A percentile compares a stretch with the other conserved stretches of the same genome.
These are phyloP conservation scores for Neocatenulostroma microsporum DNA, from an alignment of 2,329 filamentous ascomycete species.

Conservation along the genomic window DNA sequence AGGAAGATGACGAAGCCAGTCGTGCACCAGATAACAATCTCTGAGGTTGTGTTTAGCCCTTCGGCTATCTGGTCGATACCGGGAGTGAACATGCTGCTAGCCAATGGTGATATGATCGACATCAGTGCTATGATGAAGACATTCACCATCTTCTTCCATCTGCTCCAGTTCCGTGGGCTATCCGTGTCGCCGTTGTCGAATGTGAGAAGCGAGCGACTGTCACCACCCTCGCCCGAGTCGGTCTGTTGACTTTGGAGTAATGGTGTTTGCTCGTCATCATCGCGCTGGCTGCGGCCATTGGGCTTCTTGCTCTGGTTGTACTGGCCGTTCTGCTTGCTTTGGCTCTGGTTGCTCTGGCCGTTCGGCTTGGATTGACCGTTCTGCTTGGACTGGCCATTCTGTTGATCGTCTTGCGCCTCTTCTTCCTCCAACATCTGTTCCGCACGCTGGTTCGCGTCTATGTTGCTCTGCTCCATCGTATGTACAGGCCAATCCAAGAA, in stretches of 20 bases:
- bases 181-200: slow-evolving; percentile 34
- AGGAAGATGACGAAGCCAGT: slow-evolving; percentile 46
- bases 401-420: neutral
- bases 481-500: too few species aligned
- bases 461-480: too few species aligned
- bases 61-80: slow-evolving; percentile 44
- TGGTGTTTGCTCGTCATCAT: slow-evolving; percentile 32
- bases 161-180: slow-evolving; percentile 42
- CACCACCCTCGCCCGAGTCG: slow-evolving; percentile 30
- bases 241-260: slow-evolving; percentile 26
- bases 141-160: slow-evolving; percentile 41
- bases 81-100: slow-evolving; percentile 46
- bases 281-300: too few species aligned
- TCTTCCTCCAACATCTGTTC: too few species aligned
- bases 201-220: slow-evolving; percentile 20
- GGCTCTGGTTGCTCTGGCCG: too few species aligned
- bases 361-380: too few species aligned
- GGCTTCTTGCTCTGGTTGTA: too few species aligned
- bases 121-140: slow-evolving; percentile 45
- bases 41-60: slow-evolving; percentile 35
- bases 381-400: too few species aligned
- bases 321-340: too few species aligned
- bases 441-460: too few species aligned
- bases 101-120: slow-evolving; percentile 43
- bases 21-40: slow-evolving; percentile 42